Base-by-base conservation (phyloP, 192 early-diverging fungal species). In the Rhizophagus sp. region DNA sequence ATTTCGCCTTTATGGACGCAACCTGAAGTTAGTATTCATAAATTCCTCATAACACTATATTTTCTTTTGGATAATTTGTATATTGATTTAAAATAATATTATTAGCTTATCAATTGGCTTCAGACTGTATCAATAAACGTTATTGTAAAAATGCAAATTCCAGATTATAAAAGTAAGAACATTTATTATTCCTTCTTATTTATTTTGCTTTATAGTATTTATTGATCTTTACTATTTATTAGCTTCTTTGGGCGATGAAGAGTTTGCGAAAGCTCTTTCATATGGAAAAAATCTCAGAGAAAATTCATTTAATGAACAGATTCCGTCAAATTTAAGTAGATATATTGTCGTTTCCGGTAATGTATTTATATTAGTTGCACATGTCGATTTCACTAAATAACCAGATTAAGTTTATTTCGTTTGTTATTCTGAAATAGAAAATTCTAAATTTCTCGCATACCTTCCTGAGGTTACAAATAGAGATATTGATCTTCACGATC, bases 1-100 rank as follows among this genome's bases (percentile, higher is more conserved):
- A 90, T 84, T 64, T 88, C 89, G 77, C 83, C 93, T 49, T 82
- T 96, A 57, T 98, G 96, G 94, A 95, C 96, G 66, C 91, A 93
- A 65, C 94, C 95, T 3, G 94, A 96, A 71, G 87, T 89, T 44
- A 39, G 62, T 39, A 24, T 62, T 33, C 22, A 33, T 74, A 10
- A 62, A 34, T 24, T 33, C 6, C 15, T 30, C 5, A 15, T 13
- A n/a, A 69, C 30, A 33, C 30, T 30, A 19, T 22, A 69, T 69
- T 17, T 69, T 7, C 19, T 22, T 19, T 57, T 52, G 36, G 1
- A 2, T 47, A 47, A 47, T 12, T 0, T 57, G 6, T 22, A 22
- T 22, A 22, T 50, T 49, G 22, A 34, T n/a, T 41, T 78, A 34
- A 15, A 75, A 88, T 25, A 75, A 81, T 86, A 85, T 30, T 66